Base-by-base conservation (phyloP, 2,329 filamentous ascomycete genomes). In the Apiospora marii region DNA sequence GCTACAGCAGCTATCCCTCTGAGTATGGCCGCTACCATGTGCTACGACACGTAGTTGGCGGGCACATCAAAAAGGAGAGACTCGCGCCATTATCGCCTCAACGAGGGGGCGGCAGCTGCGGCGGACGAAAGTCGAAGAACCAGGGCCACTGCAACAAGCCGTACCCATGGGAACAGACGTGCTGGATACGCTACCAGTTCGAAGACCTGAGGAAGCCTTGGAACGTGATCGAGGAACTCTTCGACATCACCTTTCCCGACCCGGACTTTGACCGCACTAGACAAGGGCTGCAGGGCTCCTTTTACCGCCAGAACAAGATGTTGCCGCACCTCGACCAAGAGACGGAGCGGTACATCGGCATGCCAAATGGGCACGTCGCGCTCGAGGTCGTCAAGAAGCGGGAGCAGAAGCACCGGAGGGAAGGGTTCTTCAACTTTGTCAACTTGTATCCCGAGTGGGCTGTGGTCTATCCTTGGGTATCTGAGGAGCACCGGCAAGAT, bases 361-460 rank as follows among this genome's bases (percentile, higher is more conserved):
- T 76, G 41, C 44, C 72, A 0, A 78, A 81, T 70, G 80, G 80
- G 1, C 80, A 80, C 64, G 72, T 81, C 14, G 48, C 74, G 19
- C 51, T 69, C 4, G 41, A 69, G 5, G 49, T 24, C 12, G 70
- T 68, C 5, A 77, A 78, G 73, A 78, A 79, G 4, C 75, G 80
- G 43, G 41, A 77, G 0, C 81, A 82, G 70, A n/a, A 46, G 8
- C 75, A 79, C 19, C 58, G 58, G n/a, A 73, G 77, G 53, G 80
- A 76, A 46, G 69, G 74, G 8, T 71, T 74, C 51, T 80, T 76
- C 72, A 75, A 76, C n/a, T 79, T 83, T 19, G 67, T 79, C 8
- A 77, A 79, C 71, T 81, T 86, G n/a, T 87, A 84, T 72, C 86
- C 86, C 1, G 85, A 87, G 72, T 81, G 84, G 34, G 85, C 85